Evolutionary conservation across 2,329 filamentous ascomycete genomes (phyloP).

Genomic region (Ceratocystis alfenasii): DNA sequence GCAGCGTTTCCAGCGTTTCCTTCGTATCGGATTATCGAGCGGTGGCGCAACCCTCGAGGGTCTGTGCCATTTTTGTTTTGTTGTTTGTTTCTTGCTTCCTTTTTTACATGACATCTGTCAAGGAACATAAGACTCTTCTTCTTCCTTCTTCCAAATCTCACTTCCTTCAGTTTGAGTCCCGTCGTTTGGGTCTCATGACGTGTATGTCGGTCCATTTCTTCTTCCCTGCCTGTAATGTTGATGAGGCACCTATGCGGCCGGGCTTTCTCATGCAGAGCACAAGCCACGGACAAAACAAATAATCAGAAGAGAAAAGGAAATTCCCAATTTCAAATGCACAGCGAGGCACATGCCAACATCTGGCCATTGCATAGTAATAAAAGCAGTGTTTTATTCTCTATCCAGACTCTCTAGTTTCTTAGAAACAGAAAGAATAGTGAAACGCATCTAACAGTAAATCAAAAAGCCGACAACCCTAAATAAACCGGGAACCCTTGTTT

Average conservation of each 20-base stretch:
- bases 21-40: neutral
- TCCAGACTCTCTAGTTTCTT: neutral
- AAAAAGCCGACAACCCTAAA: neutral
- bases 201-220: neutral
- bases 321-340: slow-evolving; percentile 3
- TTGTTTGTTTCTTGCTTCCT: neutral
- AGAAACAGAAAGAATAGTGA: neutral
- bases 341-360: neutral
- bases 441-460: no score
- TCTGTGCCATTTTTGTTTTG: slow-evolving; percentile 4
- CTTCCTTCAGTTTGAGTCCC: neutral
- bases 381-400: neutral
- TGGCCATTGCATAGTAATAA: neutral
- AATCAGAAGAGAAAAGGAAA: neutral
- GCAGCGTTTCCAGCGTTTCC: neutral
- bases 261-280: slow-evolving; percentile 6
- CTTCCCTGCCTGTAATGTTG: neutral
- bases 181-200: neutral
- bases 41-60: slow-evolving; percentile 1
- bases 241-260: neutral
- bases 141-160: neutral
- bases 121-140: neutral
- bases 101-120: neutral
- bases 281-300: neutral
- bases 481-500: neutral